Evolutionary conservation across 2,329 filamentous ascomycete genomes (phyloP).

Genomic region (Epichloe gansuensis): DNA sequence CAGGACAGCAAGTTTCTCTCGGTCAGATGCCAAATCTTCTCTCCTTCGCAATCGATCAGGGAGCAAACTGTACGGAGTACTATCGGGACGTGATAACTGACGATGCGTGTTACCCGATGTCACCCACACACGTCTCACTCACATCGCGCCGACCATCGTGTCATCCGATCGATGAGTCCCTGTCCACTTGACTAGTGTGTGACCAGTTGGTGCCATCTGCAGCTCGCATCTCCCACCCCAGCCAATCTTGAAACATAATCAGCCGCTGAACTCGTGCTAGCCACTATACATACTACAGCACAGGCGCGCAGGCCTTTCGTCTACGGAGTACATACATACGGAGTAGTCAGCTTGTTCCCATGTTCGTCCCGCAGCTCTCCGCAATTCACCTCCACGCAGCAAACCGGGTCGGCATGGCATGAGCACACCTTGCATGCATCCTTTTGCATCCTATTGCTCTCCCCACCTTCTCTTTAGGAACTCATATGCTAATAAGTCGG

Average conservation of each 20-base stretch:
- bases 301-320: constrained; percentile 1
- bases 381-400: background rate
- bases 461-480: background rate
- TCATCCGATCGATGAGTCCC: constrained; percentile 9
- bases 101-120: background rate
- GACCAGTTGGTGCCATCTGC: constrained; percentile 13
- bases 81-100: background rate
- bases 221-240: constrained; percentile 18
- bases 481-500: background rate
- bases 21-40: too few species aligned
- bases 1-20: background rate
- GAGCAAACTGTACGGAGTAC: too few species aligned
- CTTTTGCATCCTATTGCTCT: background rate
- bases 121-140: background rate
- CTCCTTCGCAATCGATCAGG: too few species aligned
- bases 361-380: background rate
- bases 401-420: background rate
- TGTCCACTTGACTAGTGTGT: constrained; percentile 12
- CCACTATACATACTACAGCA: background rate
- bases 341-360: background rate
- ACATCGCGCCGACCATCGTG: background rate
- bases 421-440: background rate
- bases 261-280: constrained; percentile 27
- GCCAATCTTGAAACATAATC: constrained; percentile 43
- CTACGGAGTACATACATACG: background rate